A percentile compares a stretch with the other conserved stretches of the same genome.
These are phyloP conservation scores for Trametes polyzona DNA, from an alignment of 1,284 basidiomycete genomes.

Conservation along the genomic window DNA sequence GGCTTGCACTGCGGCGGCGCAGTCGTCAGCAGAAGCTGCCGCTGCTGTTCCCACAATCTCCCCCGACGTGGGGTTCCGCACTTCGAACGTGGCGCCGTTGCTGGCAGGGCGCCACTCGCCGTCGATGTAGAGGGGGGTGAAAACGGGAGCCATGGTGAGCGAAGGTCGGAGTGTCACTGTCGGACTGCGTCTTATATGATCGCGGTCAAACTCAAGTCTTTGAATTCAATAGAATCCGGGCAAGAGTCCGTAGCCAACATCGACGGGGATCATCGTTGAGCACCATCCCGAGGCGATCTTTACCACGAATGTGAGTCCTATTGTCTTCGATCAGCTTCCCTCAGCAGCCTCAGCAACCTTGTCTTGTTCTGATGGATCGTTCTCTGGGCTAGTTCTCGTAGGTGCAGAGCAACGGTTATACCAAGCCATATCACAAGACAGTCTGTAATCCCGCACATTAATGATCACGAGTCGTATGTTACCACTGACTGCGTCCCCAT, in stretches of 20 bases:
- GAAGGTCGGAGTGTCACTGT: background rate
- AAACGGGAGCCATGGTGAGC: slow-evolving; percentile 18
- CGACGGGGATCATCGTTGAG: too few species aligned
- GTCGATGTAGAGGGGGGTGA: slow-evolving; percentile 37
- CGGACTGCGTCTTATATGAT: background rate
- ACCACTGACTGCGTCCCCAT: too few species aligned
- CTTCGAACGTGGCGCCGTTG: slow-evolving; percentile 45
- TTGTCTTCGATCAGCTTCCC: too few species aligned
- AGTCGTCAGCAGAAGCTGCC: slow-evolving; percentile 50
- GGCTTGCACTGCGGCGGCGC: slow-evolving; percentile 49
- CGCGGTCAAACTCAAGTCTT: background rate
- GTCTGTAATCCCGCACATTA: too few species aligned
- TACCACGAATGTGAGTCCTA: background rate
- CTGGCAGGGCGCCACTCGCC: slow-evolving; percentile 41
- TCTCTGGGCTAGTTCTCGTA: too few species aligned
- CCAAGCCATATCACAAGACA: too few species aligned
- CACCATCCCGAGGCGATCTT: background rate
- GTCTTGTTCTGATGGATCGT: too few species aligned
- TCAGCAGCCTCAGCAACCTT: too few species aligned
- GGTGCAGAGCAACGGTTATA: too few species aligned
- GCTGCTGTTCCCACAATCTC: slow-evolving; percentile 46
- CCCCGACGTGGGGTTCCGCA: slow-evolving; percentile 47
- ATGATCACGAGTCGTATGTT: too few species aligned
- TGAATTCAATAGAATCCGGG: background rate
- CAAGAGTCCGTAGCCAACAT: too few species aligned